Conservation (phyloP, 2,329 filamentous ascomycete genomes). For the Aspergillus terreus region DNA sequence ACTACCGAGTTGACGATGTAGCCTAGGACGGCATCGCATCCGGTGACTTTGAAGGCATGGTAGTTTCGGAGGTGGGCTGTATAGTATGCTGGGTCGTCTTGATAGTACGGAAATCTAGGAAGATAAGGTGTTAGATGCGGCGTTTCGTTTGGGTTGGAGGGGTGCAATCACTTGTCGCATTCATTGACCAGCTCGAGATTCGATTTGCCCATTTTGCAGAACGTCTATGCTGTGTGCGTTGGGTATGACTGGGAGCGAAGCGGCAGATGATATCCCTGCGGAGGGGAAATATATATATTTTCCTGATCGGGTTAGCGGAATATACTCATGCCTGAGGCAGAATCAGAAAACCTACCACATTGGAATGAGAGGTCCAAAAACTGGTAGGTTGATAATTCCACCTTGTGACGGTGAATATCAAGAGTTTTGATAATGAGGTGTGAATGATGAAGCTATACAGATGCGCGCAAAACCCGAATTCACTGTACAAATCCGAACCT, state of each 20-base stretch:
- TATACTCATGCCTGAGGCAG: background rate
- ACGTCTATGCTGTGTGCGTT: background rate
- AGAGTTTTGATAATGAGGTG: too few species aligned
- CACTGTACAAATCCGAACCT: background rate
- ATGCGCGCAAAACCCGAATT: too few species aligned
- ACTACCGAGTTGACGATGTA: conserved; percentile 52
- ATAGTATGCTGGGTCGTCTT: conserved; percentile 57
- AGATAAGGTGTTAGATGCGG: conserved; percentile 10
- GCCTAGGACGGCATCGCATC: conserved; percentile 61
- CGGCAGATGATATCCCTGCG: too few species aligned
- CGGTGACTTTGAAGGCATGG: conserved; percentile 63
- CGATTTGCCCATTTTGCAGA: conserved; percentile 34
- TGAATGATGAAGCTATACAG: too few species aligned
- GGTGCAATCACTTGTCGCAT: conserved; percentile 48
- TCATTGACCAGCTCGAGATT: conserved; percentile 55
- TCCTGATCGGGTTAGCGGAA: background rate
- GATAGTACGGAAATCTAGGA: conserved; percentile 71
- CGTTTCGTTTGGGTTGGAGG: background rate
- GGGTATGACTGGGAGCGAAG: background rate
- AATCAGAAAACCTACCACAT: background rate
- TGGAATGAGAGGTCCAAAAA: too few species aligned
- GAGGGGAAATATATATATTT: background rate
- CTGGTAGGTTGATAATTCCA: too few species aligned
- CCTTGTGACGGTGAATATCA: too few species aligned
- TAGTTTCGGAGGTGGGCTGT: conserved; percentile 52